phyloP scores from a whole-genome alignment of 768 basidiomycete species.

The Naganishia friedmannii region DNA sequence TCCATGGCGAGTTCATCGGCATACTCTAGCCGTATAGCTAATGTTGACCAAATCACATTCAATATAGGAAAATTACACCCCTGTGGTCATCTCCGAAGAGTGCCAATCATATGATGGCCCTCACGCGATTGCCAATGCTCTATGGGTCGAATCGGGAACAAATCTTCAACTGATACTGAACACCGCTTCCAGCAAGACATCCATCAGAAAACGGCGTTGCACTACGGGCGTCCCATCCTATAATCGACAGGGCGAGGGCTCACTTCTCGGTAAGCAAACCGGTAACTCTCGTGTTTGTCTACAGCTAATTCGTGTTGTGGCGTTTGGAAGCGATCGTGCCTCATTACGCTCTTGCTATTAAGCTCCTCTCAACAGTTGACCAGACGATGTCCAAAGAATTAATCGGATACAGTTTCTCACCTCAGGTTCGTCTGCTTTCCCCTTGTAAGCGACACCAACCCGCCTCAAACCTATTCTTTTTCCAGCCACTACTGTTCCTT shows the following conservation, averaged over 20 bases:
- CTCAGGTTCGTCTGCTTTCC: not conserved
- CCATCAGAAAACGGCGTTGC: not conserved
- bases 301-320: not conserved
- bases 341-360: not conserved
- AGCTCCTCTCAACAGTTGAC: not conserved
- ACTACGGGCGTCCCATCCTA: no score
- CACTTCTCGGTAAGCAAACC: constrained; percentile 5
- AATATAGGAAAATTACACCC: not conserved
- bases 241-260: constrained; percentile 17
- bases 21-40: not conserved
- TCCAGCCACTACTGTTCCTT: constrained; percentile 85
- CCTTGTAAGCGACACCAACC: not conserved
- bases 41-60: not conserved
- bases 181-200: not conserved
- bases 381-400: not conserved
- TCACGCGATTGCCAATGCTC: constrained; percentile 3
- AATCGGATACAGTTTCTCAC: not conserved
- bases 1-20: constrained; percentile 59
- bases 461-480: constrained; percentile 1
- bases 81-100: constrained; percentile 70
- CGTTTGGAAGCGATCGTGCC: not conserved
- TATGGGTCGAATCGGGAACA: not conserved
- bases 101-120: constrained; percentile 50
- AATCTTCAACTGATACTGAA: not conserved
- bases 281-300: not conserved